Evolutionary conservation across 768 basidiomycete genomes (phyloP).

Genomic region (Sistotremastrum suecicum): DNA sequence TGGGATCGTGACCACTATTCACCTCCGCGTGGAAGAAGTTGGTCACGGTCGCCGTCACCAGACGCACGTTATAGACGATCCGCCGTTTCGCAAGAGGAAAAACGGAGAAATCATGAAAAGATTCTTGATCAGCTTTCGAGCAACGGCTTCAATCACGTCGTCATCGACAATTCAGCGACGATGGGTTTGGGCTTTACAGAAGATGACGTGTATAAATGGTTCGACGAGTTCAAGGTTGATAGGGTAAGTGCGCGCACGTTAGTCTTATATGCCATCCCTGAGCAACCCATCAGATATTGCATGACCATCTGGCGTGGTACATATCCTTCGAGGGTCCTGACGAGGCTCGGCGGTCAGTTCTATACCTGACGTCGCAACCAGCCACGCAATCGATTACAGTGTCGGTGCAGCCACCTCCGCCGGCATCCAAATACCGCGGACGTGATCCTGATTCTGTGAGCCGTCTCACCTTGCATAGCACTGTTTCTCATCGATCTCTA

Average conservation of each 20-base stretch:
- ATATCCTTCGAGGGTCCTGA: constrained; percentile 58
- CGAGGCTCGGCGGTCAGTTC: constrained; percentile 51
- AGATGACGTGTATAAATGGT: constrained; percentile 54
- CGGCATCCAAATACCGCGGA: constrained; percentile 11
- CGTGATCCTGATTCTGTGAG: too few species aligned
- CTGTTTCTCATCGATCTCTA: constrained; percentile 21
- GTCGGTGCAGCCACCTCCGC: constrained; percentile 31
- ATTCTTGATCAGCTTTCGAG: constrained; percentile 38
- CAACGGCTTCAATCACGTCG: constrained; percentile 57
- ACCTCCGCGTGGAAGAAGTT: background rate
- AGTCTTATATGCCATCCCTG: background rate
- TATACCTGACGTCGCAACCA: constrained; percentile 39
- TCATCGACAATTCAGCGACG: constrained; percentile 33
- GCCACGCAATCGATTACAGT: constrained; percentile 44
- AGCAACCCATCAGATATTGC: constrained; percentile 39
- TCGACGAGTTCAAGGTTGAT: constrained; percentile 57
- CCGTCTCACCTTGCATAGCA: constrained; percentile 15
- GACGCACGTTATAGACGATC: constrained; percentile 3
- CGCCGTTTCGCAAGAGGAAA: constrained; percentile 3
- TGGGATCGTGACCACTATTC: background rate
- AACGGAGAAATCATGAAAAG: constrained; percentile 6
- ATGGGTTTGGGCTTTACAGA: constrained; percentile 38
- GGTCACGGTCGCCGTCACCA: constrained; percentile 22
- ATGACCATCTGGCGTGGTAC: constrained; percentile 63
- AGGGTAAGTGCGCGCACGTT: constrained; percentile 33